phyloP scores from a whole-genome alignment of 1,284 basidiomycete species.

The Papiliotrema laurentii region DNA sequence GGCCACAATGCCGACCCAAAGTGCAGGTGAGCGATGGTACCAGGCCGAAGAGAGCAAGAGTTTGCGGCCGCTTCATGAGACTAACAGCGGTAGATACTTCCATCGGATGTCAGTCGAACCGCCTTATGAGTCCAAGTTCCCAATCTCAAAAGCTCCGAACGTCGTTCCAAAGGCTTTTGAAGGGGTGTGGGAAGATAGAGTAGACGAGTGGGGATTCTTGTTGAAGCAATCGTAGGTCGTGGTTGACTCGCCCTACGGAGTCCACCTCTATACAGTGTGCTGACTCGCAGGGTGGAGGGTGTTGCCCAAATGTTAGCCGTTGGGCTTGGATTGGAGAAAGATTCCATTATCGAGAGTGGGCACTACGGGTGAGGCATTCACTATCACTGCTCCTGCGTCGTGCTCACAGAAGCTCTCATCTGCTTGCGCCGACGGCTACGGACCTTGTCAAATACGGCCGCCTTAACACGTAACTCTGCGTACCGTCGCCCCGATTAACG shows the following conservation, averaged over 20 bases:
- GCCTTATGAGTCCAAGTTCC: conserved; percentile 71
- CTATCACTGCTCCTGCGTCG: neutral
- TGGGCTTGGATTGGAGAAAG: conserved; percentile 66
- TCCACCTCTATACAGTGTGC: neutral
- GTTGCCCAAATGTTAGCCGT: conserved; percentile 76
- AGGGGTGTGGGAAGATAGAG: conserved; percentile 58
- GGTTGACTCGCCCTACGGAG: neutral
- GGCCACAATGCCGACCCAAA: conserved; percentile 79
- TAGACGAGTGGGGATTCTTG: conserved; percentile 75
- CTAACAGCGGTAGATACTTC: conserved; percentile 58
- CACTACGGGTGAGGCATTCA: conserved; percentile 66
- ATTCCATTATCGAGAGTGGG: conserved; percentile 69
- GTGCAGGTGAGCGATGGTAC: conserved; percentile 56
- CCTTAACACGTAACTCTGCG: conserved; percentile 50
- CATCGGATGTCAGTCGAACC: conserved; percentile 75
- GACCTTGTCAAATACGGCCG: conserved; percentile 72
- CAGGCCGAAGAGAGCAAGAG: neutral
- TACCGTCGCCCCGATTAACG: neutral
- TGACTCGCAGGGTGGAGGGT: conserved; percentile 60
- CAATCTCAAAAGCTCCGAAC: conserved; percentile 69
- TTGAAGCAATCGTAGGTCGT: conserved; percentile 75
- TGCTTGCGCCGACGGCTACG: conserved; percentile 86
- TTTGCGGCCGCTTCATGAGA: neutral
- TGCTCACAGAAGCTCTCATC: conserved; percentile 61
- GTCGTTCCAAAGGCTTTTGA: conserved; percentile 64